These are phyloP conservation scores for Modicella reniformis DNA, from an alignment of 371 early-diverging fungal genomes.

Conservation along the genomic window DNA sequence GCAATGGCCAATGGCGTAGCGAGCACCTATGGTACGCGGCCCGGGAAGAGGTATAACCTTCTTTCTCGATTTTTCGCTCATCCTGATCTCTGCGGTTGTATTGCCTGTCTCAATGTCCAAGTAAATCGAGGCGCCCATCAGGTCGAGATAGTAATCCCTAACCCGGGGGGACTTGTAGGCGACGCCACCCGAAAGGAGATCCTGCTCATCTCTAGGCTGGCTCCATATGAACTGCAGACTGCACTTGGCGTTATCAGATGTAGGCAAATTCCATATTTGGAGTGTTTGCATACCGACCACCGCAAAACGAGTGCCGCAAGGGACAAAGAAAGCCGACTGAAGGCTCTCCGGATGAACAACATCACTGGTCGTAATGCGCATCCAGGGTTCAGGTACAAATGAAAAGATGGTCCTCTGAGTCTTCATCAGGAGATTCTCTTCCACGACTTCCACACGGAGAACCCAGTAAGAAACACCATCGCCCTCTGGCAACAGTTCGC, in stretches of 20 bases:
- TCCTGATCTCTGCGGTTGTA: conserved; percentile 41
- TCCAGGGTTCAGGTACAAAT: conserved; percentile 54
- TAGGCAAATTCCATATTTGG: conserved; percentile 51
- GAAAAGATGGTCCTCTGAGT: conserved; percentile 35
- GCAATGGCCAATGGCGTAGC: conserved; percentile 32
- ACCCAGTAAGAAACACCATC: conserved; percentile 52
- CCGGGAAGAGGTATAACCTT: conserved; percentile 34
- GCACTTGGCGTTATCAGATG: conserved; percentile 35
- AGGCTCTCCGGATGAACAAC: conserved; percentile 39
- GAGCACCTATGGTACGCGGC: conserved; percentile 36
- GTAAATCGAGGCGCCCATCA: conserved; percentile 14
- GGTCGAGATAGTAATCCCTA: conserved; percentile 40
- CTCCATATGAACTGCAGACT: conserved; percentile 51
- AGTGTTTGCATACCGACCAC: conserved; percentile 46
- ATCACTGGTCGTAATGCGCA: conserved; percentile 44
- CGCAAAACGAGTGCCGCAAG: conserved; percentile 37
- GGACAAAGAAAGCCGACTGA: conserved; percentile 39
- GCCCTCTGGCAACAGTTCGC: conserved; percentile 45
- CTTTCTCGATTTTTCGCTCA: conserved; percentile 35
- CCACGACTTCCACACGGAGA: conserved; percentile 41
- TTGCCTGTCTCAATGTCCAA: conserved; percentile 26
- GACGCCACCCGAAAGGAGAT: conserved; percentile 8
- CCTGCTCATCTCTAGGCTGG: conserved; percentile 36
- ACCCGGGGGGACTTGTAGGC: conserved; percentile 28
- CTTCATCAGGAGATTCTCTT: conserved; percentile 21